Evolutionary conservation across 805 yeast species (phyloP), one percentile per base, ranked within the genome.

Genomic region (Ogataea angusta): DNA sequence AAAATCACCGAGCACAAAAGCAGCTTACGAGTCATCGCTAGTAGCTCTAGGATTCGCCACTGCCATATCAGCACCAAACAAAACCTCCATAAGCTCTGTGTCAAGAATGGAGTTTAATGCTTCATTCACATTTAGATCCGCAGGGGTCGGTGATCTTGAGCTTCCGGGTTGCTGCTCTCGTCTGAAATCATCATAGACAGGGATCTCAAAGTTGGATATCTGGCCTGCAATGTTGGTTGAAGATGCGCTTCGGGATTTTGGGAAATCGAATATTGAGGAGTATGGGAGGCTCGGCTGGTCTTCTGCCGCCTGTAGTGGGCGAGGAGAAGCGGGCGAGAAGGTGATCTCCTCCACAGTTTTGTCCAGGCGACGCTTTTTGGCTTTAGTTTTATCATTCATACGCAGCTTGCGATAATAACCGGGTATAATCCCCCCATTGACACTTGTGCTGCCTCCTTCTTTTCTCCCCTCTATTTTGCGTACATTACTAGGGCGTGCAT

Each of bases 381-480:
- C 28, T 17, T 29, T 34, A 19, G 18, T 18, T 34, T 30, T 38
- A 9, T 27, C 38, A 12, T 25, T 36, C 42, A 39, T 39, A 36
- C 49, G 58, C 7, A 60, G 29, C 37, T 46, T 56, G n/a, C 59
- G 45, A 35, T 51, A 59, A 18, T 57, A 54, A 4, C 59, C 54
- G 4, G 66, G 64, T n/a, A 61, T 58, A 21, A 40, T 40, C 13
- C 56, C 55, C 8, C 58, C 62, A 30, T 53, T 53, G 21, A 60
- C 65, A 58, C 64, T 60, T 0, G 66, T 60, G 24, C 53, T 51
- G 9, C 62, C 60, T 34, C 59, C 52, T 36, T 59, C 63, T 27
- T 47, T 49, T 33, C 45, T 50, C 33, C 50, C 57, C 33, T 59
- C 64, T 32, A 57, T 60, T 21, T 54, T 54, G 32, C 52, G 51